phyloP scores from a whole-genome alignment of 805 yeast species.

The Metahyphopichia silvanorum region DNA sequence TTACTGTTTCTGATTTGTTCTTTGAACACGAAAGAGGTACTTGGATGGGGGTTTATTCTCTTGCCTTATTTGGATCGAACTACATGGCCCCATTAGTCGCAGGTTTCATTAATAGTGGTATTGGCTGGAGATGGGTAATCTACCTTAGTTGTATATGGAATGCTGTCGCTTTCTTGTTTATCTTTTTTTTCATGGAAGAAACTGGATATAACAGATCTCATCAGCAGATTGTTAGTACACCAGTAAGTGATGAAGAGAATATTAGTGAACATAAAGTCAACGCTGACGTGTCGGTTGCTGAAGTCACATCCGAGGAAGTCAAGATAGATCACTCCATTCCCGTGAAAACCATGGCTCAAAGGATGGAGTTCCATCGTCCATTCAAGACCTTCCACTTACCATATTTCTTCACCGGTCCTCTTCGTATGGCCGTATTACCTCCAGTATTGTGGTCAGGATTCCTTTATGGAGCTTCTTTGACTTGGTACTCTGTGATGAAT shows the following conservation, averaged over 20 bases:
- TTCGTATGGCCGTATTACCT: slow-evolving; percentile 14
- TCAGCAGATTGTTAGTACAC: slow-evolving; percentile 2
- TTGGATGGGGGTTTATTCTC: slow-evolving; percentile 4
- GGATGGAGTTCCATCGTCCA: background rate
- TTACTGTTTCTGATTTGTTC: slow-evolving; percentile 46
- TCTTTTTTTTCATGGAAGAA: slow-evolving; percentile 16
- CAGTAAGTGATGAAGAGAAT: background rate
- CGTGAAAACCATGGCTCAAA: background rate
- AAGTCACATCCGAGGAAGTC: background rate
- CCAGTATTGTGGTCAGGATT: slow-evolving; percentile 58
- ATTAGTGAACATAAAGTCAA: background rate
- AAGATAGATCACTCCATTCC: background rate
- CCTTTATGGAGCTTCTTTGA: slow-evolving; percentile 45
- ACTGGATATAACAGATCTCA: slow-evolving; percentile 12
- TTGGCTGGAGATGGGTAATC: slow-evolving; percentile 13
- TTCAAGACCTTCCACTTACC: background rate
- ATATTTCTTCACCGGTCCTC: background rate
- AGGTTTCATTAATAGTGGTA: slow-evolving; percentile 13
- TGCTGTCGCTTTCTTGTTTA: slow-evolving; percentile 9
- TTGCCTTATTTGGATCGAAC: slow-evolving; percentile 4
- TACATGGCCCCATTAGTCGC: slow-evolving; percentile 8
- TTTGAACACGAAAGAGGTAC: slow-evolving; percentile 48
- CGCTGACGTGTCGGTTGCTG: background rate
- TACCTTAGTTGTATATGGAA: slow-evolving; percentile 9
- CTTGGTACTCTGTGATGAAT: slow-evolving; percentile 48